phyloP scores from a whole-genome alignment of 2,329 filamentous ascomycete genomes.

The Claviceps lovelessii region DNA sequence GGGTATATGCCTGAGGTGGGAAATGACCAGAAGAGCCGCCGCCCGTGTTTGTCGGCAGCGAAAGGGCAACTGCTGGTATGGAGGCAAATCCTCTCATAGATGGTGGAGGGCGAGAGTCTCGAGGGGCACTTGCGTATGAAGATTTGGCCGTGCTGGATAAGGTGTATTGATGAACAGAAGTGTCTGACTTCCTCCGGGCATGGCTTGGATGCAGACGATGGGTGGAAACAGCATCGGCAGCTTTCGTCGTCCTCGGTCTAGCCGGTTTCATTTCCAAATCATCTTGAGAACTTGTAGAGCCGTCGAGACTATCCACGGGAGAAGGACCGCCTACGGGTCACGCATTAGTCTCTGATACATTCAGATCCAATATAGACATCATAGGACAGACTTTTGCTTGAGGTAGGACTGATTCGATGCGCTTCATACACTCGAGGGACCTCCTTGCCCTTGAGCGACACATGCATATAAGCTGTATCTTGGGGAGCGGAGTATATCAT shows the following conservation, averaged over 20 bases:
- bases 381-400: constrained; percentile 20
- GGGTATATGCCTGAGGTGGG: not conserved
- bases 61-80: constrained; percentile 7
- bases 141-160: constrained; percentile 7
- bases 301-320: constrained; percentile 20
- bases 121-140: constrained; percentile 5
- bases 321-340: constrained; percentile 5
- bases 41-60: constrained; percentile 1
- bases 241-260: constrained; percentile 6
- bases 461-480: constrained; percentile 11
- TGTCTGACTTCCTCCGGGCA: constrained; percentile 17
- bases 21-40: not conserved
- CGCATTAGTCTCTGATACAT: not conserved
- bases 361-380: not conserved
- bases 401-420: constrained; percentile 21
- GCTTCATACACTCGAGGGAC: constrained; percentile 21
- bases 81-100: constrained; percentile 18
- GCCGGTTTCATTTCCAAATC: constrained; percentile 24
- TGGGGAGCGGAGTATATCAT: constrained; percentile 18
- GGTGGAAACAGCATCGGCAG: not conserved
- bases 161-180: constrained; percentile 12
- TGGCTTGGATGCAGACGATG: constrained; percentile 15
- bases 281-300: constrained; percentile 25
- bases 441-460: constrained; percentile 30
- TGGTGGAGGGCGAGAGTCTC: constrained; percentile 16